phyloP scores from a whole-genome alignment of 1,284 basidiomycete species.

The Omphalotus olearius region DNA sequence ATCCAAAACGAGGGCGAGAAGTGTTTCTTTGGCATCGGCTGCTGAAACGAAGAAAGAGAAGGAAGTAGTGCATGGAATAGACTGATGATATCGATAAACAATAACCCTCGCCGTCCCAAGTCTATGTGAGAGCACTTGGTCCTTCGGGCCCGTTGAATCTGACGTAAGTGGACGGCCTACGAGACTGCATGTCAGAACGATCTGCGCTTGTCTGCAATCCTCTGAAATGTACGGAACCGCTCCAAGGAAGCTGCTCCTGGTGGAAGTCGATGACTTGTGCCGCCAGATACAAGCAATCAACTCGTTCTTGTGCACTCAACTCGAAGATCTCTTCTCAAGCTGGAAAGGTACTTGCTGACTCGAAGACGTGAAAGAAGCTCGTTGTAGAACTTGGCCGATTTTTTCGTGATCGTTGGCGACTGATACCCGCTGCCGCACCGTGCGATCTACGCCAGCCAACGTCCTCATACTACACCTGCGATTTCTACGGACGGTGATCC shows the following conservation, averaged over 20 bases:
- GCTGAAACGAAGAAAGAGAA: neutral
- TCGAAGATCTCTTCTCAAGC: too few relatives aligned
- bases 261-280: slow-evolving; percentile 9
- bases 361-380: neutral
- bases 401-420: slow-evolving; percentile 24
- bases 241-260: too few relatives aligned
- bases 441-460: slow-evolving; percentile 6
- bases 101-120: too few relatives aligned
- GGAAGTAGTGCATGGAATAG: too few relatives aligned
- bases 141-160: neutral
- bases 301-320: too few relatives aligned
- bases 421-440: too few relatives aligned
- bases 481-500: slow-evolving; percentile 1
- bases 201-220: slow-evolving; percentile 13
- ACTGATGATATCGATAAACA: too few relatives aligned
- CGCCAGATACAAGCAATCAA: neutral
- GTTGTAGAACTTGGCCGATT: slow-evolving; percentile 22
- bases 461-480: too few relatives aligned
- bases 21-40: slow-evolving; percentile 1
- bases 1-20: slow-evolving; percentile 2
- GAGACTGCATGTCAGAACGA: slow-evolving; percentile 22
- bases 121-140: neutral
- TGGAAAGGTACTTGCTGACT: too few relatives aligned
- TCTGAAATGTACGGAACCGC: neutral
- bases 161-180: too few relatives aligned